Evolutionary conservation across 768 basidiomycete species (phyloP), one percentile per base, ranked within the genome.

Genomic region (Amanita rimosa): DNA sequence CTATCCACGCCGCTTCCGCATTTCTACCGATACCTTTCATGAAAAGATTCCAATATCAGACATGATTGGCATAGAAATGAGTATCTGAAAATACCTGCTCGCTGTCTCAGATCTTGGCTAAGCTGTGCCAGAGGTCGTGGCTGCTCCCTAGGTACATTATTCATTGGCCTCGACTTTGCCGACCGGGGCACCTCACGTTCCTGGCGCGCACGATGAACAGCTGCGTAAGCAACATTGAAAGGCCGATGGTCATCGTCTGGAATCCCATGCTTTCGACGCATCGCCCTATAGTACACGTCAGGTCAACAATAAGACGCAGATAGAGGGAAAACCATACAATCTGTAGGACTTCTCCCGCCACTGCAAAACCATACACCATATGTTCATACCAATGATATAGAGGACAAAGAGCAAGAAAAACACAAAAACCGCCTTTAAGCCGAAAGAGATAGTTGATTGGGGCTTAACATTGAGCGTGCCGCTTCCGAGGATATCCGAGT

Each of bases 141-240:
- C 34, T 43, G 48, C 40, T 49, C 41, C 33, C 41, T 35, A 9
- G 48, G 24, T 19, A 43, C 10, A 14, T 43, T 43, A 35, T 34
- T 49, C 41, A 42, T 36, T 6, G 39, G 21, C 33, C 31, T 49
- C 6, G 40, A 35, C 21, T 47, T 46, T 22, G 46, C 16, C 51
- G 44, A 27, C 53, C 33, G 17, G 17, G 48, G 27, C 26, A 38
- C 44, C 52, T 70, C 72, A 55, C 74, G 67, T 57, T 83, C 76
- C 57, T 77, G 71, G 53, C 76, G 74, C 40, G 73, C 67, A 48
- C 71, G 71, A 52, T 72, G 65, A 34, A 79, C 82, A 50, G 83
- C 85, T 54, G 85, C 76, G 64, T 85, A 87, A n/a, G 88, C 89
- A 54, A 90, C 84, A 62, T 84, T 85, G 72, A 91, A 91, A 10